Percentiles rank a stretch among this genome's conserved stretches.
Conservation (phyloP, 108 stramenopile species). For the Cyclotella kingstonii region DNA sequence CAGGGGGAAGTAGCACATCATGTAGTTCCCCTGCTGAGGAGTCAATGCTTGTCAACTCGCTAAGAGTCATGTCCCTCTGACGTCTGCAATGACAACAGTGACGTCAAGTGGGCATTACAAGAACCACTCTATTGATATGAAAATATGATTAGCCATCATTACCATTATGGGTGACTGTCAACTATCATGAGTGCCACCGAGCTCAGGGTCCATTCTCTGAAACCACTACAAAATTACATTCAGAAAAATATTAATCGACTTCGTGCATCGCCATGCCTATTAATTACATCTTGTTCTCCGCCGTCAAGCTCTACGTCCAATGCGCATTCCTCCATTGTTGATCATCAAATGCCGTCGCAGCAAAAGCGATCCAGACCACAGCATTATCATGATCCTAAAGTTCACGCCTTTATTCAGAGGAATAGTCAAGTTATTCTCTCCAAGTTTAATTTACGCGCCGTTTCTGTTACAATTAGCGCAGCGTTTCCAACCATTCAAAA, state of each 20-base stretch:
- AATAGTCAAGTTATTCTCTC: slow-evolving; percentile 19
- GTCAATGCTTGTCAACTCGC: too few species aligned
- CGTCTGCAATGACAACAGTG: too few species aligned
- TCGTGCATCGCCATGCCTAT: slow-evolving; percentile 39
- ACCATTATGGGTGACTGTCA: too few species aligned
- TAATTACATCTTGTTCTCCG: slow-evolving; percentile 29
- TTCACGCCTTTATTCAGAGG: slow-evolving; percentile 26
- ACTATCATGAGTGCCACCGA: too few species aligned
- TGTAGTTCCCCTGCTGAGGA: too few species aligned
- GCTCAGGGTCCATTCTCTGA: slow-evolving; percentile 1
- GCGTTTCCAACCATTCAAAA: slow-evolving; percentile 36
- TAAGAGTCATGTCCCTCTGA: too few species aligned
- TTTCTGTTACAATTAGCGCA: slow-evolving; percentile 28
- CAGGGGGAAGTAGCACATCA: too few species aligned
- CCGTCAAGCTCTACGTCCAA: not conserved
- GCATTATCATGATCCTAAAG: slow-evolving; percentile 7
- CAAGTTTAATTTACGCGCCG: slow-evolving; percentile 32
- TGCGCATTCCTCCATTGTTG: not conserved
- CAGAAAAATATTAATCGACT: slow-evolving; percentile 25
- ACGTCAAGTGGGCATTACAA: too few species aligned
- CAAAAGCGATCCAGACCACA: not conserved
- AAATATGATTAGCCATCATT: too few species aligned
- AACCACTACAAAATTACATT: slow-evolving; percentile 30
- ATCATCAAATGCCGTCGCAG: not conserved
- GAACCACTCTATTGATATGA: too few species aligned